Base-by-base conservation (phyloP, 2,329 filamentous ascomycete genomes). In the Hypomyces perniciosus region DNA sequence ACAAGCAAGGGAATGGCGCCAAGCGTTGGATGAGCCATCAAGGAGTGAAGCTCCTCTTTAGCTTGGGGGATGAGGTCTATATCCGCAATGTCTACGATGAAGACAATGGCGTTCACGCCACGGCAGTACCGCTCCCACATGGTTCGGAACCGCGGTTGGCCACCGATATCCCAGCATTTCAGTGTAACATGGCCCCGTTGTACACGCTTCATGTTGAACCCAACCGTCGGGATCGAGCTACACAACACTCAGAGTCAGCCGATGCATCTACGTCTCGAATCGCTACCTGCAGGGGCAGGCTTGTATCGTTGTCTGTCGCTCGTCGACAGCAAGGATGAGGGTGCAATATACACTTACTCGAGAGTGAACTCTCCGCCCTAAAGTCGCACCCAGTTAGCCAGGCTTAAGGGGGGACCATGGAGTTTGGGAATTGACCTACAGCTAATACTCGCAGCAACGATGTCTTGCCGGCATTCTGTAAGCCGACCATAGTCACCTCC, bases 111-210 rank as follows among this genome's bases (percentile, higher is more conserved):
- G 72, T 95, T 96, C 60, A 97, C 93, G 47, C 90, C 93, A 57
- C 91, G 89, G 72, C 93, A 97, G 71, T 99, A 99, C 65, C 93
- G 81, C 77, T 99, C 93, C 93, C 93, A 99, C 93, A 99, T 99
- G 61, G 89, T 88, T 65, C 93, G 88, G 75, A 97, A 99, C 59
- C 92, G 83, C 61, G 93, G 92, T 73, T 99, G 93, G 48, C 93
- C 93, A 61, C 93, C 93, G 57, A 99, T 83, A 74, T 99, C 93
- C 93, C 93, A 99, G 72, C 93, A 99, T 74, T 97, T 97, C 64
- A 99, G 79, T 62, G 93, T 95, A 68, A 99, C 93, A 81, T 97
- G 92, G 61, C 93, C 93, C 66, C 93, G 92, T 73, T 96, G 91
- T 62, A 99, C 90, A 60, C 88, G 86, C 79, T 97, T 97, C 84